These are phyloP conservation scores for Hymenoscyphus salicellus DNA, from an alignment of 2,329 filamentous ascomycete species.

Conservation along the genomic window DNA sequence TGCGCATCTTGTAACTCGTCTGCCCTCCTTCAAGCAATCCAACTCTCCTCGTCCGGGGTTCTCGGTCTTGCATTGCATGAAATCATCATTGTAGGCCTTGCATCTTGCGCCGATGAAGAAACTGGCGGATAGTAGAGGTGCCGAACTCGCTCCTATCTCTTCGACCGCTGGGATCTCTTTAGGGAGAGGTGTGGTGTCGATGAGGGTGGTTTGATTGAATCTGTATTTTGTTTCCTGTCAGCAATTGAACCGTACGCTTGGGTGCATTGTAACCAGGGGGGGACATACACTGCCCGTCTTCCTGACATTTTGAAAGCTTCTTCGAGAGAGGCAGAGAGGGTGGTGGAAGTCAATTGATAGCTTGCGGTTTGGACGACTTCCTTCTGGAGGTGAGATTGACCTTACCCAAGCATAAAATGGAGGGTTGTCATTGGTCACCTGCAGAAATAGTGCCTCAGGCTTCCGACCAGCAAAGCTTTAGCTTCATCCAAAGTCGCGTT, in stretches of 20 bases:
- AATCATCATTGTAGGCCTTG: conserved; percentile 96
- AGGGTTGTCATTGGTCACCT: conserved; percentile 25
- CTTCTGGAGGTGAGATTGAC: conserved; percentile 34
- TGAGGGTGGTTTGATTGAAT: conserved; percentile 89
- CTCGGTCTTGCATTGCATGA: conserved; percentile 99
- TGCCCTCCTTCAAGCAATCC: conserved; percentile 92
- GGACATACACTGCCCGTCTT: conserved; percentile 30
- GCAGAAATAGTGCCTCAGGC: not conserved
- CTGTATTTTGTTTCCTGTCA: conserved; percentile 47
- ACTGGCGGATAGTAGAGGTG: conserved; percentile 83
- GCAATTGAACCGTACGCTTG: not conserved
- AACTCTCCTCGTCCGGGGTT: conserved; percentile 86
- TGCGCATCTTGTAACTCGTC: conserved; percentile 94
- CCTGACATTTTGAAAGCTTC: conserved; percentile 32
- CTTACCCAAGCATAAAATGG: conserved; percentile 18
- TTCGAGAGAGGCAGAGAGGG: conserved; percentile 16
- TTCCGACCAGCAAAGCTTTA: conserved; percentile 4
- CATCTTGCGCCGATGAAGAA: conserved; percentile 98
- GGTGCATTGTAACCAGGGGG: not conserved
- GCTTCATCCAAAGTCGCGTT: conserved; percentile 4
- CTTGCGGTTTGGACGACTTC: conserved; percentile 14
- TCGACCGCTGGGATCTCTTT: conserved; percentile 86
- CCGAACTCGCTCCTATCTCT: conserved; percentile 90
- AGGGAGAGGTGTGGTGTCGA: conserved; percentile 94
- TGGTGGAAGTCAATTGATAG: conserved; percentile 38